These are phyloP conservation scores for Fraxinus xanthoxyloides DNA, from an alignment of 305 asterid species.

Conservation along the genomic window DNA sequence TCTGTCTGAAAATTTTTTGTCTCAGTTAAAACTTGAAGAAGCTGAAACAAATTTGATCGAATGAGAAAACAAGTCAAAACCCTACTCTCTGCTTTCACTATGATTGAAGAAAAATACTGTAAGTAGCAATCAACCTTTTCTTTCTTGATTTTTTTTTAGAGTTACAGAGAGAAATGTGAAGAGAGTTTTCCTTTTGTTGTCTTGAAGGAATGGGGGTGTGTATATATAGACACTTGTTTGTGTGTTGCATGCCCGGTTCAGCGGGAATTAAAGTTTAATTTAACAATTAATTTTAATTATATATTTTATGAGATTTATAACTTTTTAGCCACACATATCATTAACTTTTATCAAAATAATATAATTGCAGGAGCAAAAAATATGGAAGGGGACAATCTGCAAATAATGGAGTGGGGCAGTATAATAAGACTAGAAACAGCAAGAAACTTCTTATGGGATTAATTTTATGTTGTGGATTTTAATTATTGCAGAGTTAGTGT, in stretches of 20 bases:
- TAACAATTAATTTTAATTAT: too few species aligned
- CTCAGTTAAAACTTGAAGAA: background rate
- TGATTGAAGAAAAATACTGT: background rate
- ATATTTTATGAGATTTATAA: too few species aligned
- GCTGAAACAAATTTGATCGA: background rate
- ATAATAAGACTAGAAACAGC: constrained; percentile 30
- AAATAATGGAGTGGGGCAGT: constrained; percentile 17
- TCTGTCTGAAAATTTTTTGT: background rate
- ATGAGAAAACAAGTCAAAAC: background rate
- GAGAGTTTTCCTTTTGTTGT: background rate
- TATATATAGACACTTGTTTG: background rate
- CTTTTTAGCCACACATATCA: too few species aligned
- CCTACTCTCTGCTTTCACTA: background rate
- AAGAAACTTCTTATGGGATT: constrained; percentile 24
- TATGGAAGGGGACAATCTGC: background rate
- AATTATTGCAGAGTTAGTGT: too few species aligned
- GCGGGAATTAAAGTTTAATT: background rate
- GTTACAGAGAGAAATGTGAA: background rate
- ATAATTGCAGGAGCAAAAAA: background rate
- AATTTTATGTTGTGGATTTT: background rate
- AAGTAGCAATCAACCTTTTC: background rate
- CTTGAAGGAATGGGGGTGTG: background rate
- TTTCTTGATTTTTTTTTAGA: background rate
- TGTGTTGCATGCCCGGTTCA: background rate
- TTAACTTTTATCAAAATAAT: too few species aligned